Evolutionary conservation across 164 flowering plant species (phyloP).

Genomic region (Euptelea pleiosperma): DNA sequence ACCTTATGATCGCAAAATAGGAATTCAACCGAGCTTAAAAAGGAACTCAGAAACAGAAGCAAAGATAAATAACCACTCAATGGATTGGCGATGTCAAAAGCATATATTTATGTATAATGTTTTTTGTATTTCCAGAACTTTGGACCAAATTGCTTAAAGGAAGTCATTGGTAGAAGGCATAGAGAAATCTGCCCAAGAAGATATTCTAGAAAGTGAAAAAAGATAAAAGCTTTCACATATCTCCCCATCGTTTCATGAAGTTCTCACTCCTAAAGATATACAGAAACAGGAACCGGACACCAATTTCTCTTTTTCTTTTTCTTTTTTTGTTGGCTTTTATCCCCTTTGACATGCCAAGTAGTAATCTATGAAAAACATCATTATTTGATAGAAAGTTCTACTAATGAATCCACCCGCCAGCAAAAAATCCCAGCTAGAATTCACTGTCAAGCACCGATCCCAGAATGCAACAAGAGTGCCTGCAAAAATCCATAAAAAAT

Average conservation of each 20-base stretch:
- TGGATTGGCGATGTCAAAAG: not conserved
- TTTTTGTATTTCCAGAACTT: not conserved
- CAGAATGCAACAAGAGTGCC: conserved; percentile 22
- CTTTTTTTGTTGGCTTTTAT: not conserved
- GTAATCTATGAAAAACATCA: conserved; percentile 15
- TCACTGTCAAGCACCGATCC: conserved; percentile 23
- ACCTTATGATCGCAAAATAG: no score
- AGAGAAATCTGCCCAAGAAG: not conserved
- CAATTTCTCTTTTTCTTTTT: not conserved
- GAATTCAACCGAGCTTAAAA: no score
- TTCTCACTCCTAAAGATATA: conserved; percentile 1
- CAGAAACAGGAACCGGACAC: conserved; percentile 9
- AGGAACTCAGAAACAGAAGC: not conserved
- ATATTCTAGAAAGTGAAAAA: not conserved
- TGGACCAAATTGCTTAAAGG: not conserved
- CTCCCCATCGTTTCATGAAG: not conserved
- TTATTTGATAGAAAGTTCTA: conserved; percentile 22
- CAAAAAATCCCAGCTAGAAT: conserved; percentile 17
- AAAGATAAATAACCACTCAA: not conserved
- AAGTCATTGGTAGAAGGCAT: not conserved
- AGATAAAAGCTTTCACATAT: not conserved
- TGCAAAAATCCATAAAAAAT: conserved; percentile 19
- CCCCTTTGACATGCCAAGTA: conserved; percentile 8
- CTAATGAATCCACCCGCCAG: conserved; percentile 18
- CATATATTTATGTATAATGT: not conserved